These are phyloP conservation scores for Diaporthe caulivora DNA, from an alignment of 2,329 filamentous ascomycete species.

Conservation along the genomic window DNA sequence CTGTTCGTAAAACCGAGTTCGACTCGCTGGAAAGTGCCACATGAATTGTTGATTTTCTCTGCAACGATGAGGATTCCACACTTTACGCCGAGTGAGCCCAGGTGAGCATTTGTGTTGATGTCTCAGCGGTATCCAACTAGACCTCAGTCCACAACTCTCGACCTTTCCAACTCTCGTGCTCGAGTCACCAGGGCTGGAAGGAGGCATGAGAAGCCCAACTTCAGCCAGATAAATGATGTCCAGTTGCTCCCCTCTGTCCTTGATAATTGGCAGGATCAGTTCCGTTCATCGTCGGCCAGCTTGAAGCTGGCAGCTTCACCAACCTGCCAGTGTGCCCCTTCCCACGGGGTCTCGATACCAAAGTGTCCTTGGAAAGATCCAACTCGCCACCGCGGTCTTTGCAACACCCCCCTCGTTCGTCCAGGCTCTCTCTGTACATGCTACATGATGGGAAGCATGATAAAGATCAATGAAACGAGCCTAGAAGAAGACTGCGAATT, in stretches of 20 bases:
- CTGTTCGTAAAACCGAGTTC: neutral
- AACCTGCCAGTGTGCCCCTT: neutral
- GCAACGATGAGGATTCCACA: neutral
- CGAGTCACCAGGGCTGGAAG: neutral
- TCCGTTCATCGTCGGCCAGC: no score
- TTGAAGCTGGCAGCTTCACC: no score
- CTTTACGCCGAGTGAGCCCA: no score
- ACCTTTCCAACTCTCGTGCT: neutral
- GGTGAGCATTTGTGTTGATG: no score
- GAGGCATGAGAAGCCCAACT: neutral
- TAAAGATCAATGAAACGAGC: no score
- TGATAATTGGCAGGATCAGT: no score
- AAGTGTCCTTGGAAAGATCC: neutral
- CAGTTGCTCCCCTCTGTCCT: neutral
- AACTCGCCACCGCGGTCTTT: neutral
- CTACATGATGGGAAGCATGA: no score
- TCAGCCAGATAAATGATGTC: neutral
- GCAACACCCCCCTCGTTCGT: no score
- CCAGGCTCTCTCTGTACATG: no score
- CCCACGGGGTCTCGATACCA: neutral
- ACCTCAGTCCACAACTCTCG: neutral
- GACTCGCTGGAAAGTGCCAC: neutral
- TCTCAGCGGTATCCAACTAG: no score
- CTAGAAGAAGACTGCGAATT: no score
- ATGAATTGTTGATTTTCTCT: neutral